A percentile compares a stretch with the other conserved stretches of the same genome.
Evolutionary conservation across 2,329 filamentous ascomycete genomes (phyloP).

Genomic region (Fusarium ramigenum): DNA sequence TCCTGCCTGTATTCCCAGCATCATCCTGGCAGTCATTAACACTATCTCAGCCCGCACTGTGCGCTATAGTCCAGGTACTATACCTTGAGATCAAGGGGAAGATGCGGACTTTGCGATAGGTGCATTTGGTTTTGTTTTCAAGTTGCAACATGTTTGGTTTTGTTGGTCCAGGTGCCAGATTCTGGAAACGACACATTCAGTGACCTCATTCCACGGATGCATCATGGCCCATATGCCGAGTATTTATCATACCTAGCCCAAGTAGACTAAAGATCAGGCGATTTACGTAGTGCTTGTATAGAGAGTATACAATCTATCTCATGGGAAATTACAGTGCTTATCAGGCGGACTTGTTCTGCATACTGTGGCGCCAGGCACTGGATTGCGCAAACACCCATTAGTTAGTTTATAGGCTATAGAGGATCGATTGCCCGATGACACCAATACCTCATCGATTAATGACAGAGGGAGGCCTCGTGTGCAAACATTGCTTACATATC

Average conservation of each 20-base stretch:
- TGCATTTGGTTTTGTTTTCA: background rate
- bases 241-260: background rate
- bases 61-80: background rate
- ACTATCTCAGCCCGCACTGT: slow-evolving; percentile 5
- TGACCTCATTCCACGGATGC: background rate
- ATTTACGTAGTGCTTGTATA: background rate
- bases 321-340: background rate
- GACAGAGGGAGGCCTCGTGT: slow-evolving; percentile 1
- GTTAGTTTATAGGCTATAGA: background rate
- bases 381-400: background rate
- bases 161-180: too few relatives aligned
- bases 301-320: background rate
- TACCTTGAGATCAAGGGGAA: background rate
- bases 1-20: slow-evolving; percentile 6
- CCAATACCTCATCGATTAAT: background rate
- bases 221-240: background rate
- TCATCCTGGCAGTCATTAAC: slow-evolving; percentile 19
- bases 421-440: background rate
- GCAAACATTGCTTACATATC: slow-evolving; percentile 1
- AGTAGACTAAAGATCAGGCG: background rate
- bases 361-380: background rate
- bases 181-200: background rate
- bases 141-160: background rate
- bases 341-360: background rate
- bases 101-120: background rate